phyloP scores from a whole-genome alignment of 768 basidiomycete genomes.

The Mycena metata region DNA sequence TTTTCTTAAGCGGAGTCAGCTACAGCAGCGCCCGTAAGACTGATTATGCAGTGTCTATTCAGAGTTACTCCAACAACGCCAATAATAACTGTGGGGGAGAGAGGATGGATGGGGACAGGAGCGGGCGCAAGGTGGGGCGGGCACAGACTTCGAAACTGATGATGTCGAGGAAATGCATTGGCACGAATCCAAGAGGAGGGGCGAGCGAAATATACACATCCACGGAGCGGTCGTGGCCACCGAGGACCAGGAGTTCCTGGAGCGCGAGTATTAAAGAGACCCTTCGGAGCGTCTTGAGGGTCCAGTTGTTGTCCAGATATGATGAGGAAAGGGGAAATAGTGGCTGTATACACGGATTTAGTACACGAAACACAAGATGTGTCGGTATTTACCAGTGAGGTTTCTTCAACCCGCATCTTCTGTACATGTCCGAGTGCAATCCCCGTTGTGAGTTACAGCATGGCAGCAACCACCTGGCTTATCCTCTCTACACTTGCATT shows the following conservation, averaged over 20 bases:
- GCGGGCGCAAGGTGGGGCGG: background rate
- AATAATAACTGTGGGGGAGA: no score
- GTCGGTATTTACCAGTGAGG: conserved; percentile 71
- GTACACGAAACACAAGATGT: background rate
- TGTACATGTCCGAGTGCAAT: conserved; percentile 84
- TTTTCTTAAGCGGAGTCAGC: no score
- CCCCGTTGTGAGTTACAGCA: conserved; percentile 98
- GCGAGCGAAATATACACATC: no score
- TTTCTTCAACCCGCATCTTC: conserved; percentile 81
- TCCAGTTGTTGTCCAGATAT: conserved; percentile 85
- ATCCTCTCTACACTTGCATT: conserved; percentile 78
- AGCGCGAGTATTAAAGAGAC: no score
- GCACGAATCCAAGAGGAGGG: no score
- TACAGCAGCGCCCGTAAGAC: no score
- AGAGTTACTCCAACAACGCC: no score
- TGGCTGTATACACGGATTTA: conserved; percentile 71
- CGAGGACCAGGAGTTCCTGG: no score
- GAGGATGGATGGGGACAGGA: no score
- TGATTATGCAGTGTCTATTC: no score
- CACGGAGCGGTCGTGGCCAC: no score
- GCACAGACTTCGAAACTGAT: background rate
- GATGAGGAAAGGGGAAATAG: conserved; percentile 45
- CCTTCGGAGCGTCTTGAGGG: no score
- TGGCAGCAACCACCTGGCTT: conserved; percentile 85
- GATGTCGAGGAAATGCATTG: background rate